Evolutionary conservation across 75 land plant species (phyloP).

Genomic region (Picea sitchensis): DNA sequence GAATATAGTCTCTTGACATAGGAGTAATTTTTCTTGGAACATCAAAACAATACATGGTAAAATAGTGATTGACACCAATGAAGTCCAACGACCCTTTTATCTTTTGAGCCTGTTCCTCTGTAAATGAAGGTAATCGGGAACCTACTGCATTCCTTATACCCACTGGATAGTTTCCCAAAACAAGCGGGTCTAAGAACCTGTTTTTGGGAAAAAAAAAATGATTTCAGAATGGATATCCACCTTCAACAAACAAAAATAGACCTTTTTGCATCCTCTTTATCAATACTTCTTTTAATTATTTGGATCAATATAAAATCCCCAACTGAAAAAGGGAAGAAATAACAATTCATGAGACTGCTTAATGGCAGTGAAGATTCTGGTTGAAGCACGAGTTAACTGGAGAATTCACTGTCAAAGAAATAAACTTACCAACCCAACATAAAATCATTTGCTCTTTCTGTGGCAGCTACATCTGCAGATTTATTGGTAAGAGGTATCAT

Average conservation of each 20-base stretch:
- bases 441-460: conserved; percentile 47
- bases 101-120: not conserved
- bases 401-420: not conserved
- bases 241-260: too few species aligned
- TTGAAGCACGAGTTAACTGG: too few species aligned
- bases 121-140: conserved; percentile 19
- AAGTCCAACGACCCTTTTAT: conserved; percentile 19
- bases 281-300: too few species aligned
- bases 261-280: too few species aligned
- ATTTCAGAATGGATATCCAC: conserved; percentile 16
- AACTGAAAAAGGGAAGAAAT: not conserved
- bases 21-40: not conserved
- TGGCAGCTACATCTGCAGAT: conserved; percentile 31
- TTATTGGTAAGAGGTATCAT: conserved; percentile 32
- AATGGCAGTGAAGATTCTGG: not conserved
- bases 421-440: conserved; percentile 44
- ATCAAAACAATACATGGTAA: not conserved
- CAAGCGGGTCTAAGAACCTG: conserved; percentile 18
- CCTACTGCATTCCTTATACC: conserved; percentile 10
- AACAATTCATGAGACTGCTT: not conserved
- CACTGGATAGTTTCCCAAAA: conserved; percentile 16
- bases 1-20: too few species aligned
- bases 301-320: too few species aligned
- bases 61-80: conserved; percentile 21
- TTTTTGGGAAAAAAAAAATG: not conserved